Evolutionary conservation across 2,329 filamentous ascomycete species (phyloP).

Genomic region (Albophoma yamanashiensis): DNA sequence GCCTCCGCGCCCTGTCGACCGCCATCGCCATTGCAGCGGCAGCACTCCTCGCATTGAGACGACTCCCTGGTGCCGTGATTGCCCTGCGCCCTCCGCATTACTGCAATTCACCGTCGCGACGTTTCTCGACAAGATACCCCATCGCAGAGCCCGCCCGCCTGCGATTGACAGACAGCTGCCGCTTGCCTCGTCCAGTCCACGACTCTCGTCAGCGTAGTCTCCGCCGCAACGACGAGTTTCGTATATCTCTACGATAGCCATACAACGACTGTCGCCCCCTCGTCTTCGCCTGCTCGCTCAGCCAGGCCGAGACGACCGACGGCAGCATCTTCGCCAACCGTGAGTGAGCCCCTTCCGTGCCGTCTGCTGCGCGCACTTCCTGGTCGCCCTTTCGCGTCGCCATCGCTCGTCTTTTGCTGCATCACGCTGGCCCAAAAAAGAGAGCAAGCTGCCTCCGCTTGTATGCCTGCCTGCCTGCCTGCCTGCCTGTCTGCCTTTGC

Average conservation of each 20-base stretch:
- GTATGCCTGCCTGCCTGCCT: not conserved
- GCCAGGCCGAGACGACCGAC: not conserved
- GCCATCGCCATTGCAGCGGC: not conserved
- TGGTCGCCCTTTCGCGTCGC: not conserved
- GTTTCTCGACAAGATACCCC: not conserved
- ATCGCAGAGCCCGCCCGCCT: not conserved
- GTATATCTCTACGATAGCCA: not conserved
- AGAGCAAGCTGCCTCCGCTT: not conserved
- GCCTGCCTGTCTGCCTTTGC: not conserved
- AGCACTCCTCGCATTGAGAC: not conserved
- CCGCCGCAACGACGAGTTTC: not conserved
- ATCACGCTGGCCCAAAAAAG: not conserved
- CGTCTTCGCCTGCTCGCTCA: not conserved
- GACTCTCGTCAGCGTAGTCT: not conserved
- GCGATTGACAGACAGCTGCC: not conserved
- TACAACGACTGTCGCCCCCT: not conserved
- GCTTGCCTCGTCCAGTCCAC: not conserved
- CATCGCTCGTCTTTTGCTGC: not conserved
- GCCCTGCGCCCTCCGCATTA: not conserved
- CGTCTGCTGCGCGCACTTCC: not conserved
- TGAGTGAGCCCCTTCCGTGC: slow-evolving; percentile 1
- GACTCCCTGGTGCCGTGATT: not conserved
- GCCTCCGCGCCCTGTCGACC: not conserved
- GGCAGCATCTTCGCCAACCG: not conserved
- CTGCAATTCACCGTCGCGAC: not conserved